phyloP scores from a whole-genome alignment of 2,329 filamentous ascomycete genomes.

The Pseudocercospora crystallina region DNA sequence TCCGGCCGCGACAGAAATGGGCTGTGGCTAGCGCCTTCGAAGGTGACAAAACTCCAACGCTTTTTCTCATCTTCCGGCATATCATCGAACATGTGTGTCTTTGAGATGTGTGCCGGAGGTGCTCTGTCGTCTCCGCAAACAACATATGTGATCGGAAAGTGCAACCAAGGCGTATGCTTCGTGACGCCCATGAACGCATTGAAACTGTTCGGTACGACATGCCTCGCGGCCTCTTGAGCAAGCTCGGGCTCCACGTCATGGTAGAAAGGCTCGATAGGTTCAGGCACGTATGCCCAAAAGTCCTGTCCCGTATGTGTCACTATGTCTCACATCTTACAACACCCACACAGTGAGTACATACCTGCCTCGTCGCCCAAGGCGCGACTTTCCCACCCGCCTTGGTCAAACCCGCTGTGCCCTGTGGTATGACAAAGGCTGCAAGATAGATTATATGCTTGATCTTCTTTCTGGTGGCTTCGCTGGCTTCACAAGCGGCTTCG shows the following conservation, averaged over 20 bases:
- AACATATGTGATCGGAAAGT: conserved; percentile 21
- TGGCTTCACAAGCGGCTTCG: conserved; percentile 21
- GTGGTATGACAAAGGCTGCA: conserved; percentile 18
- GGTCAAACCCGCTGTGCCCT: conserved; percentile 3
- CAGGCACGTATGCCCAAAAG: conserved; percentile 8
- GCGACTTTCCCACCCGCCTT: conserved; percentile 4
- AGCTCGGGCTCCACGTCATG: conserved; percentile 17
- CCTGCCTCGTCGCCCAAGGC: conserved; percentile 14
- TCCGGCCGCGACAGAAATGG: conserved; percentile 21
- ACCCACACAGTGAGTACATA: neutral
- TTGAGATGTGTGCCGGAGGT: conserved; percentile 2
- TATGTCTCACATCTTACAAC: neutral
- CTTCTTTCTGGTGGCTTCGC: conserved; percentile 10
- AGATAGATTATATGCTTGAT: conserved; percentile 19
- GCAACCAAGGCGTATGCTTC: conserved; percentile 16
- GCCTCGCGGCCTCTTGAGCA: conserved; percentile 17
- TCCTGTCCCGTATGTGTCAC: neutral
- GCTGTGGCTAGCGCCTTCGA: conserved; percentile 19
- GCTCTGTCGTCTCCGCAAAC: conserved; percentile 20
- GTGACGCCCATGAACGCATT: conserved; percentile 11
- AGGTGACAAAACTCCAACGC: conserved; percentile 7
- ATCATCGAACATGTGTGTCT: conserved; percentile 1
- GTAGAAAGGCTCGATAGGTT: conserved; percentile 19
- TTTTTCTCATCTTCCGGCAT: conserved; percentile 12
- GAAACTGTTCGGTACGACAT: conserved; percentile 7